A percentile compares a stretch with the other conserved stretches of the same genome.
Evolutionary conservation across 352 stramenopile species (phyloP).

Genomic region (Pythium aristosporum): DNA sequence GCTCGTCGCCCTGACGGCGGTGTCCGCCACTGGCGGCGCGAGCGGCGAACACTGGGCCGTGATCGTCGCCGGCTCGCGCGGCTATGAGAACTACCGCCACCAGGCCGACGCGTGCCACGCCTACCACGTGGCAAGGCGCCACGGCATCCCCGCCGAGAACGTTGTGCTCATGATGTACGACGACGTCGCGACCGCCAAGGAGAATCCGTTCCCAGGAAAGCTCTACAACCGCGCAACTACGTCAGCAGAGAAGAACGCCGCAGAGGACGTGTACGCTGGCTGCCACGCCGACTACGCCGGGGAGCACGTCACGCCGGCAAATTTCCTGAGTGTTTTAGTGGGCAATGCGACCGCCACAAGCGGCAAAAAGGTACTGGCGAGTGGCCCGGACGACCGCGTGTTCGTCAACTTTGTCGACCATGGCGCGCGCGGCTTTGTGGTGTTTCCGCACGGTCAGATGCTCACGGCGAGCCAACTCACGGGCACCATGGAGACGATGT

Average conservation of each 20-base stretch:
- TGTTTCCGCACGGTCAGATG: conserved; percentile 75
- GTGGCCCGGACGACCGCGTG: conserved; percentile 79
- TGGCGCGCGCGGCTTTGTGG: conserved; percentile 80
- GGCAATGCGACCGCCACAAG: conserved; percentile 55
- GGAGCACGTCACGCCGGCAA: conserved; percentile 77
- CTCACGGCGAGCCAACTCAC: conserved; percentile 77
- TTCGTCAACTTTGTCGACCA: conserved; percentile 94
- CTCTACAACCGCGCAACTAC: conserved; percentile 87
- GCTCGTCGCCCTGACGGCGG: neutral
- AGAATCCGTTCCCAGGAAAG: conserved; percentile 86
- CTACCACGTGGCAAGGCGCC: conserved; percentile 87
- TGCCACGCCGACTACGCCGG: conserved; percentile 74
- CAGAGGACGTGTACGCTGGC: conserved; percentile 78
- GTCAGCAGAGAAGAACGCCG: conserved; percentile 4
- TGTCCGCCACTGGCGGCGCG: too few relatives aligned
- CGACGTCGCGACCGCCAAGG: conserved; percentile 71
- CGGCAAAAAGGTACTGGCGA: conserved; percentile 82
- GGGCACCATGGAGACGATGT: conserved; percentile 71
- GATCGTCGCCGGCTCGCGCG: conserved; percentile 84
- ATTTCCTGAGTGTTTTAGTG: conserved; percentile 83
- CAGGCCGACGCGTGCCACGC: conserved; percentile 88
- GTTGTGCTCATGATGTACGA: conserved; percentile 94
- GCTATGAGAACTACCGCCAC: conserved; percentile 92
- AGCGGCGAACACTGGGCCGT: conserved; percentile 85
- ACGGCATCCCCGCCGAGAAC: conserved; percentile 85